Conservation (phyloP, 78 protist species). For the Dictyostelium purpureum region DNA sequence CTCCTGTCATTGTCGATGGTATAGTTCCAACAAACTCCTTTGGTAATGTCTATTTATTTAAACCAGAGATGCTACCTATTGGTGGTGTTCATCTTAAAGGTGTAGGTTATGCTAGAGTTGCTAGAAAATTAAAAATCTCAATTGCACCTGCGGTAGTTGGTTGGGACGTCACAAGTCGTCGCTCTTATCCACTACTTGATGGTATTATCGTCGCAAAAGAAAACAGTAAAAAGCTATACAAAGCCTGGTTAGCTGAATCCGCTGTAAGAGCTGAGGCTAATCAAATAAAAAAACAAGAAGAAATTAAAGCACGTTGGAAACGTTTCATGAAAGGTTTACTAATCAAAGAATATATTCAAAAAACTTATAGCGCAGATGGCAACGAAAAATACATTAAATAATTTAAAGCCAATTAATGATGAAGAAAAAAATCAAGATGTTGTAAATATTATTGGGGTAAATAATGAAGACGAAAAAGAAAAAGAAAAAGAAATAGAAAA, state of each 20-base stretch:
- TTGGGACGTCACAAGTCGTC: conserved; percentile 22
- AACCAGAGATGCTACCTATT: conserved; percentile 67
- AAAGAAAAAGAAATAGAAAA: no score
- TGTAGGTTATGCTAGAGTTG: conserved; percentile 29
- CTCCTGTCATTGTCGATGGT: conserved; percentile 11
- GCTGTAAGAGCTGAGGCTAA: neutral
- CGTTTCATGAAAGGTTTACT: conserved; percentile 20
- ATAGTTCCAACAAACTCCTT: conserved; percentile 45
- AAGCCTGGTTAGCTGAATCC: conserved; percentile 55
- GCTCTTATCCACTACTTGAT: conserved; percentile 31
- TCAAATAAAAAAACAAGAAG: conserved; percentile 17
- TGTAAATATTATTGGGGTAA: no score
- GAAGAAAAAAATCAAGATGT: no score
- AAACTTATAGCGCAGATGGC: no score
- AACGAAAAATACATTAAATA: no score
- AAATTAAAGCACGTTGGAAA: conserved; percentile 37
- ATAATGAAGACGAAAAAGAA: no score
- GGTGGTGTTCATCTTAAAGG: conserved; percentile 64
- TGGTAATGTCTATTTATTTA: conserved; percentile 71
- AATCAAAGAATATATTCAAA: conserved; percentile 41
- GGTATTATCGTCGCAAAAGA: conserved; percentile 69
- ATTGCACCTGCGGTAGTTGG: conserved; percentile 77
- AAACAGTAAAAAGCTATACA: neutral
- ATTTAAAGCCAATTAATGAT: no score
- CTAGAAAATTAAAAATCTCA: conserved; percentile 40